These are phyloP conservation scores for Phoma sp. DNA, from an alignment of 2,329 filamentous ascomycete species.

Conservation along the genomic window DNA sequence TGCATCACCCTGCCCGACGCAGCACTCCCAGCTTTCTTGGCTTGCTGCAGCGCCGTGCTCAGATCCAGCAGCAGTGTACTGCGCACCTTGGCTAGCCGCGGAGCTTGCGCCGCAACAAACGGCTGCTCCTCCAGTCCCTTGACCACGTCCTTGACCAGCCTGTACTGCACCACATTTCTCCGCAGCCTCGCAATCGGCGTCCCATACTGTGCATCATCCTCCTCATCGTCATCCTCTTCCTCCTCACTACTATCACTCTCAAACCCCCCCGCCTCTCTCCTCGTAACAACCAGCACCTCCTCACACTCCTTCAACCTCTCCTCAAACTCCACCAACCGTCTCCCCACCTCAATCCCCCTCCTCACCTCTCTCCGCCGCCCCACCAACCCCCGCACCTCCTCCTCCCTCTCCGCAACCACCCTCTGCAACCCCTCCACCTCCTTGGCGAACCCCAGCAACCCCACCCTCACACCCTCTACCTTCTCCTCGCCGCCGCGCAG, in stretches of 20 bases:
- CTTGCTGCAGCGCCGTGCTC: conserved; percentile 66
- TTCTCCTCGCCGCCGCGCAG: conserved; percentile 88
- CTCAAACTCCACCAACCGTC: conserved; percentile 70
- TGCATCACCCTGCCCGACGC: conserved; percentile 57
- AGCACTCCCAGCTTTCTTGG: conserved; percentile 50
- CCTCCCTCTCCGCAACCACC: conserved; percentile 67
- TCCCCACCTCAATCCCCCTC: conserved; percentile 67
- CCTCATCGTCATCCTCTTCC: conserved; percentile 44
- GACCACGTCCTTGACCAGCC: conserved; percentile 60
- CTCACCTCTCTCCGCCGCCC: conserved; percentile 75
- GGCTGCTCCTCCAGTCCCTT: conserved; percentile 65
- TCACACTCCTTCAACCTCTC: conserved; percentile 61
- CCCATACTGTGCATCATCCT: conserved; percentile 34
- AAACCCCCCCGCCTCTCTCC: conserved; percentile 29
- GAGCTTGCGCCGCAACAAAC: conserved; percentile 65
- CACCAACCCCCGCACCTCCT: conserved; percentile 68
- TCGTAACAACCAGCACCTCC: conserved; percentile 43
- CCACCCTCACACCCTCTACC: conserved; percentile 87
- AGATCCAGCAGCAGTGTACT: conserved; percentile 71
- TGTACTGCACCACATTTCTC: conserved; percentile 64
- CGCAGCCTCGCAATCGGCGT: conserved; percentile 56
- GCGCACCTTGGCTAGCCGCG: conserved; percentile 63
- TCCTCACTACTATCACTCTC: conserved; percentile 38
- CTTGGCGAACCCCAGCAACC: conserved; percentile 81
- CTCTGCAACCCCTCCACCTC: conserved; percentile 77